Percentiles rank a stretch among this genome's conserved stretches.
Evolutionary conservation across 2,329 filamentous ascomycete species (phyloP).

Genomic region (Claviceps sp.): DNA sequence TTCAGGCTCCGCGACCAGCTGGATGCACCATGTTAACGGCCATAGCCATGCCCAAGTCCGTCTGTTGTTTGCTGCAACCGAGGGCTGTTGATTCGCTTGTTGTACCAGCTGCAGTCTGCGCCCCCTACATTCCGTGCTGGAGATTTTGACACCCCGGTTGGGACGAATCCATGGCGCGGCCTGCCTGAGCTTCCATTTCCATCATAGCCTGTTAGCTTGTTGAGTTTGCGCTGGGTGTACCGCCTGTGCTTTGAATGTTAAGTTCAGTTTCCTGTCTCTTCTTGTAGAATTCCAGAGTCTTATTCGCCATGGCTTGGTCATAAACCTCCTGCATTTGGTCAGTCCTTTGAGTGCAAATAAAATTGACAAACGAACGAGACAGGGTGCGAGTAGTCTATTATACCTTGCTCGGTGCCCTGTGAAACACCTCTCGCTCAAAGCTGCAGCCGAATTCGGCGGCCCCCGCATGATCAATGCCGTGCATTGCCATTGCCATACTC

Average conservation of each 20-base stretch:
- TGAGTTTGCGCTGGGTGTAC: conserved; percentile 24
- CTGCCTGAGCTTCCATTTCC: conserved; percentile 40
- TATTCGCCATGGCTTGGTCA: conserved; percentile 32
- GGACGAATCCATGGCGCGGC: conserved; percentile 35
- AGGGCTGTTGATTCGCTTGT: conserved; percentile 13
- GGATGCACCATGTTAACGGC: too few relatives aligned
- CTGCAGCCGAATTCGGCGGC: conserved; percentile 28
- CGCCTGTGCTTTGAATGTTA: conserved; percentile 27
- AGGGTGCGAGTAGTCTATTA: not conserved
- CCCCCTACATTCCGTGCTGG: conserved; percentile 44
- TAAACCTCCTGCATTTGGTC: conserved; percentile 30
- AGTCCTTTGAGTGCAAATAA: not conserved
- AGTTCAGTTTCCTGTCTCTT: conserved; percentile 38
- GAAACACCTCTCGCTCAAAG: conserved; percentile 35
- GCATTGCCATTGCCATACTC: conserved; percentile 35
- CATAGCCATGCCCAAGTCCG: conserved; percentile 28
- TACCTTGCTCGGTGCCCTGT: conserved; percentile 35
- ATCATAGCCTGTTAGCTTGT: conserved; percentile 34
- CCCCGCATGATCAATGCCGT: conserved; percentile 25
- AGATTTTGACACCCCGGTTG: conserved; percentile 43
- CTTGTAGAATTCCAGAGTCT: conserved; percentile 34
- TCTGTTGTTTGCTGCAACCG: conserved; percentile 16
- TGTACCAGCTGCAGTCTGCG: conserved; percentile 1
- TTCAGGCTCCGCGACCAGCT: too few relatives aligned
- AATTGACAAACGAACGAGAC: not conserved